phyloP scores from a whole-genome alignment of 1,139 yeast species.

The Blastobotrys apis region DNA sequence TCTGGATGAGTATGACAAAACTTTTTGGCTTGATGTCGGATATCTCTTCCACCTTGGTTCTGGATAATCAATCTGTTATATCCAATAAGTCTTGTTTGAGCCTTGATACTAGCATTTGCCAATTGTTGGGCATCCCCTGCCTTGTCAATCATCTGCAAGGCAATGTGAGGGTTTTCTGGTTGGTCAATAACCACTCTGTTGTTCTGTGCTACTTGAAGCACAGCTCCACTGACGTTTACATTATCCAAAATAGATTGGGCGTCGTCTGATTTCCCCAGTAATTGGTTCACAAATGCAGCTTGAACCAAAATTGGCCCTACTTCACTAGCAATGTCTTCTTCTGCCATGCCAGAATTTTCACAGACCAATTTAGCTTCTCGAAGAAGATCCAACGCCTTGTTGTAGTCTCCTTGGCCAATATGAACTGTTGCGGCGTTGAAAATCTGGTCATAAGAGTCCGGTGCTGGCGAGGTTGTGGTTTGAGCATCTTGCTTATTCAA shows the following conservation, averaged over 20 bases:
- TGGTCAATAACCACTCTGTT: slow-evolving; percentile 20
- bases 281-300: slow-evolving; percentile 58
- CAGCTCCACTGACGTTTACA: slow-evolving; percentile 10
- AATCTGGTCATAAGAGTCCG: slow-evolving; percentile 49
- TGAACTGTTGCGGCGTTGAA: slow-evolving; percentile 67
- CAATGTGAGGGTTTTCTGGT: slow-evolving; percentile 18
- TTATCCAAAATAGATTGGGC: slow-evolving; percentile 42
- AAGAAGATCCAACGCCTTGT: slow-evolving; percentile 46
- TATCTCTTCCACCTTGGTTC: slow-evolving; percentile 26
- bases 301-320: slow-evolving; percentile 63
- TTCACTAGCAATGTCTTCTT: slow-evolving; percentile 42
- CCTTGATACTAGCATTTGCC: slow-evolving; percentile 18
- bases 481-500: slow-evolving; percentile 10
- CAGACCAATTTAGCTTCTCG: slow-evolving; percentile 48
- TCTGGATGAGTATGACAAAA: slow-evolving; percentile 16
- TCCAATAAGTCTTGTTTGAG: slow-evolving; percentile 24
- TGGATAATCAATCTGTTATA: slow-evolving; percentile 28
- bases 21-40: slow-evolving; percentile 18
- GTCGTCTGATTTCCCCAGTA: slow-evolving; percentile 42
- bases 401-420: slow-evolving; percentile 44
- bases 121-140: slow-evolving; percentile 18
- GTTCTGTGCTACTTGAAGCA: slow-evolving; percentile 22
- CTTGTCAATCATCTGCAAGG: slow-evolving; percentile 25
- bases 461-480: slow-evolving; percentile 17
- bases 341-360: slow-evolving; percentile 39